A percentile compares a stretch with the other conserved stretches of the same genome.
Conservation (phyloP, 1,284 basidiomycete genomes). For the Stereum hirsutum region DNA sequence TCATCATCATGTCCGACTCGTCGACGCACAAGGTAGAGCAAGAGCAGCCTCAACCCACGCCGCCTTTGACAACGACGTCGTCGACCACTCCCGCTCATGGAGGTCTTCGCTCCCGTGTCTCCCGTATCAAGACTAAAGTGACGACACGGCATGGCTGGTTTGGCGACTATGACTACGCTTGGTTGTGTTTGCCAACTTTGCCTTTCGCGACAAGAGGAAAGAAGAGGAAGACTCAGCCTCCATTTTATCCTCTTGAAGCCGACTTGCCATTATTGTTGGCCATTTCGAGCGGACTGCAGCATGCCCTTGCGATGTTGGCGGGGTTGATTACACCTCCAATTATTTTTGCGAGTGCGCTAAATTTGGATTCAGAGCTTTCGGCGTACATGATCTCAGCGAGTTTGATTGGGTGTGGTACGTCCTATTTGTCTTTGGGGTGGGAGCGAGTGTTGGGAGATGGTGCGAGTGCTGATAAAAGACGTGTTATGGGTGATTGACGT, state of each 20-base stretch:
- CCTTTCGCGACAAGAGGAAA: constrained; percentile 31
- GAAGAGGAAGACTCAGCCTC: constrained; percentile 29
- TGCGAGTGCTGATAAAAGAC: neutral
- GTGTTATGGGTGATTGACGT: neutral
- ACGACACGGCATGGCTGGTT: constrained; percentile 59
- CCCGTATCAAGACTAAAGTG: constrained; percentile 24
- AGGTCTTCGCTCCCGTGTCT: neutral
- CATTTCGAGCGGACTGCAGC: constrained; percentile 64
- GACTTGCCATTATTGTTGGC: constrained; percentile 65
- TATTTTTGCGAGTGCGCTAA: constrained; percentile 63
- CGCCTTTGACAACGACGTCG: too few relatives aligned
- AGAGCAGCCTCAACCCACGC: constrained; percentile 16
- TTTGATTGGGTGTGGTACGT: constrained; percentile 65
- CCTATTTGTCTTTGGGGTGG: constrained; percentile 9
- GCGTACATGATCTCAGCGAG: constrained; percentile 80
- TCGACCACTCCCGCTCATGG: constrained; percentile 4
- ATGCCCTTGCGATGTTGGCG: constrained; percentile 76
- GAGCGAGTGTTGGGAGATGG: too few relatives aligned
- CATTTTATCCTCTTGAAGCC: constrained; percentile 66
- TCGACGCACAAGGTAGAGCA: too few relatives aligned
- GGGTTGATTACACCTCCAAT: constrained; percentile 61
- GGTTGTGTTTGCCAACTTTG: constrained; percentile 59
- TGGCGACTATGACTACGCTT: constrained; percentile 70
- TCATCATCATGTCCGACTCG: too few relatives aligned
- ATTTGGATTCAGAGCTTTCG: constrained; percentile 44